Evolutionary conservation across 78 protist genomes (phyloP).

Genomic region (Neovahlkampfia damariscottae): DNA sequence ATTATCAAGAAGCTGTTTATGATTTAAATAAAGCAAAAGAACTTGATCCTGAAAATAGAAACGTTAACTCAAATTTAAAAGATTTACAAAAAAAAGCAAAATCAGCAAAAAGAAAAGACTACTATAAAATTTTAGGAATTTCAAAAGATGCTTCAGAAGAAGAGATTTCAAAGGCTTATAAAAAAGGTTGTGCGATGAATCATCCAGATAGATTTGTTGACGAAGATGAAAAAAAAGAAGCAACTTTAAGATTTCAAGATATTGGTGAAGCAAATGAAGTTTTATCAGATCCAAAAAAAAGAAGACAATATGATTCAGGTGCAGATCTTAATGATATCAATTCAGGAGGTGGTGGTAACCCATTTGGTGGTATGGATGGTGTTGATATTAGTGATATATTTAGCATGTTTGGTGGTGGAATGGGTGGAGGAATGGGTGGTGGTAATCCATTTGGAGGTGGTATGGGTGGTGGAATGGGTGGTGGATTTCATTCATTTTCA

Average conservation of each 20-base stretch:
- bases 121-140: slow-evolving; percentile 15
- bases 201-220: slow-evolving; percentile 36
- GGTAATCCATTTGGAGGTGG: not conserved
- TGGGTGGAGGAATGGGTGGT: slow-evolving; percentile 6
- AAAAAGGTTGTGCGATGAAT: not conserved
- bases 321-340: not conserved
- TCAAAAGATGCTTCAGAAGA: not conserved
- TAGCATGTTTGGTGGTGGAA: not conserved
- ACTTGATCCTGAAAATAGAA: not conserved
- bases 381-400: not conserved
- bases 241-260: slow-evolving; percentile 3
- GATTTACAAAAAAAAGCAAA: not conserved
- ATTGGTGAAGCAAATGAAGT: slow-evolving; percentile 32
- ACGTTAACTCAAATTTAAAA: not conserved
- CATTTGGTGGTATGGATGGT: not conserved
- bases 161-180: slow-evolving; percentile 15
- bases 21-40: slow-evolving; percentile 7
- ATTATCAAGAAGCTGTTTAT: slow-evolving; percentile 15
- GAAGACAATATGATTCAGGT: slow-evolving; percentile 33
- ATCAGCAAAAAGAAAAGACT: slow-evolving; percentile 5
- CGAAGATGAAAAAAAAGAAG: not conserved
- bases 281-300: slow-evolving; percentile 24
- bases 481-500: no score
- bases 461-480: not conserved
- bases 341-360: not conserved